Percentiles rank a stretch among this genome's conserved stretches.
Evolutionary conservation across 768 basidiomycete species (phyloP).

Genomic region (Termitomyces sp.): DNA sequence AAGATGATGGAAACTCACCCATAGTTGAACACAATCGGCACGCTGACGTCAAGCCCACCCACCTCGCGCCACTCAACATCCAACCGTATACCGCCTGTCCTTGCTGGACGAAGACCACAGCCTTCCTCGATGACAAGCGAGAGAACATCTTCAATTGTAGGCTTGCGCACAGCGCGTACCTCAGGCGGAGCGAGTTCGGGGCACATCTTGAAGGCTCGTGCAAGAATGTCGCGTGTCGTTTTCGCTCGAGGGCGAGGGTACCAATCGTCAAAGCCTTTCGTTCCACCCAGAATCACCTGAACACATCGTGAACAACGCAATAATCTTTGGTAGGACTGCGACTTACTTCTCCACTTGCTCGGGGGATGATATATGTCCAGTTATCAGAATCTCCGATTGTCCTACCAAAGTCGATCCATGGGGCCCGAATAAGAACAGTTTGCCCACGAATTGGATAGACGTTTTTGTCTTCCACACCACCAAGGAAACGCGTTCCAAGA

Average conservation of each 20-base stretch:
- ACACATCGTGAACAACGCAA: not conserved
- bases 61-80: constrained; percentile 42
- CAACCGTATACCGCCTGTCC: constrained; percentile 65
- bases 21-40: constrained; percentile 60
- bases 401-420: constrained; percentile 57
- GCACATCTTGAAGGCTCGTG: constrained; percentile 45
- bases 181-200: constrained; percentile 58
- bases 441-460: constrained; percentile 83
- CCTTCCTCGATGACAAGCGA: constrained; percentile 48
- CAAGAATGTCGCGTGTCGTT: constrained; percentile 57
- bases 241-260: constrained; percentile 62
- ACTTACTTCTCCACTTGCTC: constrained; percentile 51
- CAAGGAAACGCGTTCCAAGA: constrained; percentile 67
- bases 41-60: constrained; percentile 19
- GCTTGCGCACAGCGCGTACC: constrained; percentile 39
- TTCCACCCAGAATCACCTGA: constrained; percentile 61
- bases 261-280: constrained; percentile 61
- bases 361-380: constrained; percentile 64
- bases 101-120: constrained; percentile 60
- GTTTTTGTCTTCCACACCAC: constrained; percentile 76
- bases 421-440: constrained; percentile 71
- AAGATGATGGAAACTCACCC: constrained; percentile 40
- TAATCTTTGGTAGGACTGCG: not conserved
- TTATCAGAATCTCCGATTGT: constrained; percentile 39
- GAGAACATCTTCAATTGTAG: constrained; percentile 47